Conservation (phyloP, 148 eudicot species). For the Silene conica region DNA sequence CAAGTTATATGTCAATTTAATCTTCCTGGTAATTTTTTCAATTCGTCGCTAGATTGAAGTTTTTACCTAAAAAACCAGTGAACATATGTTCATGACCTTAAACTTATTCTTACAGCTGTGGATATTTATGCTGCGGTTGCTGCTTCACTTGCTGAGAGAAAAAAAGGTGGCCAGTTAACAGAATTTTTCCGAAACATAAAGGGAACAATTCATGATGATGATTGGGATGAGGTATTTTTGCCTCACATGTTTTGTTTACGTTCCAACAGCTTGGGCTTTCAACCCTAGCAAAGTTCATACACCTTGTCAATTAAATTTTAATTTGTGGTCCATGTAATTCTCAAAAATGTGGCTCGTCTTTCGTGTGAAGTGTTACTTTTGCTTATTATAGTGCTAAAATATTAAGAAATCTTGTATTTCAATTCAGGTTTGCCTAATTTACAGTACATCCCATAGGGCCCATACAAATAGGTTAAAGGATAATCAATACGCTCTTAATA, state of each 20-base stretch:
- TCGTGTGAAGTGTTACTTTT: not conserved
- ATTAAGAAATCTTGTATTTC: not conserved
- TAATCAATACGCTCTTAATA: not conserved
- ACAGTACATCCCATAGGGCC: not conserved
- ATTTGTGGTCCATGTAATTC: not conserved
- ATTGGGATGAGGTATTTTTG: slow-evolving; percentile 84
- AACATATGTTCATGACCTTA: slow-evolving; percentile 20
- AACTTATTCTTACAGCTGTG: slow-evolving; percentile 55
- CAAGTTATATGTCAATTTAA: slow-evolving; percentile 74
- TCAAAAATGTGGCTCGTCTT: not conserved
- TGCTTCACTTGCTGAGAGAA: slow-evolving; percentile 97
- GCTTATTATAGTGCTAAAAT: not conserved
- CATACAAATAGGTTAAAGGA: not conserved
- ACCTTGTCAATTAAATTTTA: not conserved
- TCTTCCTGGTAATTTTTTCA: slow-evolving; percentile 63
- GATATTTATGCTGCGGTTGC: slow-evolving; percentile 99
- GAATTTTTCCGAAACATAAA: slow-evolving; percentile 89
- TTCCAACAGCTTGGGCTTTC: not conserved
- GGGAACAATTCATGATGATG: slow-evolving; percentile 87
- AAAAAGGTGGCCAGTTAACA: slow-evolving; percentile 80
- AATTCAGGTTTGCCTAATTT: not conserved
- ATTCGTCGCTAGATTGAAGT: not conserved
- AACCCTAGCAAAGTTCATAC: not conserved
- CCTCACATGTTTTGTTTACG: not conserved
- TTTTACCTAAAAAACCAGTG: slow-evolving; percentile 2